Conservation (phyloP, 345 rosid species). For the Turritis glabra region DNA sequence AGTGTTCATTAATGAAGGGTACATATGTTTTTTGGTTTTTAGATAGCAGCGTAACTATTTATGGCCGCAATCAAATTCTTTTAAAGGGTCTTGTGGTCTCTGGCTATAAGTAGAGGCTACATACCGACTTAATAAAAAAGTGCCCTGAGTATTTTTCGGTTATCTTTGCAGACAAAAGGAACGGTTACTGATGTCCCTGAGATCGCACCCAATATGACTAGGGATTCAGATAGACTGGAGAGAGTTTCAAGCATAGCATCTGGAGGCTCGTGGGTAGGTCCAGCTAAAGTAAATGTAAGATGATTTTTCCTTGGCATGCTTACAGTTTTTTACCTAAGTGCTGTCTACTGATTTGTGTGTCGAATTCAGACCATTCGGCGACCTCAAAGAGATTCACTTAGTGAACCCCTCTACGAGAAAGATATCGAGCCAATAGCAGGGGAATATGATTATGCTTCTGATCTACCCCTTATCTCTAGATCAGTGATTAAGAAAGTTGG, state of each 20-base stretch:
- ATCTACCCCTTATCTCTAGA: constrained; percentile 52
- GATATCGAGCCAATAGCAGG: constrained; percentile 49
- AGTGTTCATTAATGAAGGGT: constrained; percentile 3
- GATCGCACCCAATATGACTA: constrained; percentile 21
- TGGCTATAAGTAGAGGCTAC: background rate
- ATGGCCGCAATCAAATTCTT: background rate
- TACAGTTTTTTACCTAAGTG: constrained; percentile 2
- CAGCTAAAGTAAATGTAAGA: constrained; percentile 64
- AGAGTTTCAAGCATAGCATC: constrained; percentile 58
- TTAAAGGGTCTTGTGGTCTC: background rate
- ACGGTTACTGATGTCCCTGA: constrained; percentile 35
- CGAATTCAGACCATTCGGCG: constrained; percentile 50
- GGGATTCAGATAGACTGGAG: constrained; percentile 40
- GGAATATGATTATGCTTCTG: constrained; percentile 66
- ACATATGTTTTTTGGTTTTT: background rate
- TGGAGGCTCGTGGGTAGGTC: constrained; percentile 63
- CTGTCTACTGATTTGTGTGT: constrained; percentile 23
- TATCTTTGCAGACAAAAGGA: constrained; percentile 36
- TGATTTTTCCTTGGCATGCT: constrained; percentile 10
- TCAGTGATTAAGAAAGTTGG: constrained; percentile 58
- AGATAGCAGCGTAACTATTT: background rate
- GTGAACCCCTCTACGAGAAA: constrained; percentile 60
- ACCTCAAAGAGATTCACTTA: constrained; percentile 52
- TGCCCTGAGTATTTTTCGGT: background rate
- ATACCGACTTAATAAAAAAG: background rate